Base-by-base conservation (phyloP, 2,329 filamentous ascomycete species). In the Boeremia exigua region DNA sequence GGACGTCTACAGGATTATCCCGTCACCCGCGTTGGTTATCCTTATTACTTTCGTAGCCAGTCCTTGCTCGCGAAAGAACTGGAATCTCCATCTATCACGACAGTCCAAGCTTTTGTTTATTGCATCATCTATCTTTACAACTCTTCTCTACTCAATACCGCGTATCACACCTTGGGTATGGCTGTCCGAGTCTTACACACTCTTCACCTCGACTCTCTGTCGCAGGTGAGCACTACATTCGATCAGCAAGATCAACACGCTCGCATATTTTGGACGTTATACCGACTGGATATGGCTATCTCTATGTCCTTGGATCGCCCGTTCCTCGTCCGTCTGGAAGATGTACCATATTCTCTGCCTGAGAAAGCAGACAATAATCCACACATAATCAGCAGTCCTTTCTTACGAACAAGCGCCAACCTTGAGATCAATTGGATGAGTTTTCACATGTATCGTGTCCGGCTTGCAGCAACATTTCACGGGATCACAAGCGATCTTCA, bases 291-390 rank as follows among this genome's bases (percentile, higher is more conserved):
- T 28, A n/a, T 50, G 38, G 47, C 43, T n/a, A 43, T 50, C 29
- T 50, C 47, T 30, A 50, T 42, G 47, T 50, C 47, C 17, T 42
- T 50, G 47, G 47, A 50, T 34, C 47, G 47, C 8, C 47, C 47
- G 11, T 50, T 43, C 29, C 47, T 50, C n/a, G 38, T 50, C 15
- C 47, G 32, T 42, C 19, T 50, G 37, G 47, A 50, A 34, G 37
- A 50, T 43, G 28, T 50, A 19, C 47, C 47, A 23, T 50, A 23
- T 19, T 34, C 28, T 50, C 19, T 50, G 47, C 47, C 47, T 32
- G 47, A 50, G 14, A 34, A 34, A n/a, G 19, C 23, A 9, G 19
- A 43, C 6, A 32, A 50, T 4, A 19, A 25, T 17, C 29, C 38
- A 17, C 15, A 36, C 25, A 4, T 30, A 36, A 29, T 4, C 37